Percentiles rank a stretch among this genome's conserved stretches.
Conservation (phyloP, 2,329 filamentous ascomycete genomes). For the Fusarium denticulatum region DNA sequence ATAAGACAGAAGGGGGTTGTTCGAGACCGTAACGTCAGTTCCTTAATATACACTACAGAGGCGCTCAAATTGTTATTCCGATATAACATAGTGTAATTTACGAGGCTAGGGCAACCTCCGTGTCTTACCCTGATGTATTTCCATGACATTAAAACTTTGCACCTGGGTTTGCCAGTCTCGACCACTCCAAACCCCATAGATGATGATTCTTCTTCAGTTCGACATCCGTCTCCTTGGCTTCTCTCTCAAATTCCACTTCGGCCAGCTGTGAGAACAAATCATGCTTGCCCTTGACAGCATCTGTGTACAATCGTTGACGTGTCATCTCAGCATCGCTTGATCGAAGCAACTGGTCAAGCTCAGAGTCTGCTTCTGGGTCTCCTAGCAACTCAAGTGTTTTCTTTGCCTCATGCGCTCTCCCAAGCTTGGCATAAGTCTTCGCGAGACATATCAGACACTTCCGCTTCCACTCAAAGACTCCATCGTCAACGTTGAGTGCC, state of each 20-base stretch:
- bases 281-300: constrained; percentile 39
- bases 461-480: constrained; percentile 43
- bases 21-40: not conserved
- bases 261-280: constrained; percentile 45
- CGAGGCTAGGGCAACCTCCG: not conserved
- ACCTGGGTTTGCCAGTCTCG: constrained; percentile 43
- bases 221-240: constrained; percentile 19
- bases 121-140: not conserved
- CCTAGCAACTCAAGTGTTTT: constrained; percentile 36
- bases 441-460: constrained; percentile 43
- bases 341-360: constrained; percentile 43
- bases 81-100: not conserved
- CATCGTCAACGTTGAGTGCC: constrained; percentile 36
- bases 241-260: constrained; percentile 43
- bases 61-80: not conserved
- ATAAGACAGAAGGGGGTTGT: not conserved
- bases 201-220: constrained; percentile 31
- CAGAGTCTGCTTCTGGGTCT: constrained; percentile 40
- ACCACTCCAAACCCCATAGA: constrained; percentile 50
- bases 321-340: constrained; percentile 35
- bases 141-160: constrained; percentile 31
- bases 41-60: not conserved
- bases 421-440: constrained; percentile 38
- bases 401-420: constrained; percentile 37
- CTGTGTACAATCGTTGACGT: constrained; percentile 41